Evolutionary conservation across 2,329 filamentous ascomycete genomes (phyloP), one percentile per base, ranked within the genome.

Genomic region (Huntiella bhutanensis): DNA sequence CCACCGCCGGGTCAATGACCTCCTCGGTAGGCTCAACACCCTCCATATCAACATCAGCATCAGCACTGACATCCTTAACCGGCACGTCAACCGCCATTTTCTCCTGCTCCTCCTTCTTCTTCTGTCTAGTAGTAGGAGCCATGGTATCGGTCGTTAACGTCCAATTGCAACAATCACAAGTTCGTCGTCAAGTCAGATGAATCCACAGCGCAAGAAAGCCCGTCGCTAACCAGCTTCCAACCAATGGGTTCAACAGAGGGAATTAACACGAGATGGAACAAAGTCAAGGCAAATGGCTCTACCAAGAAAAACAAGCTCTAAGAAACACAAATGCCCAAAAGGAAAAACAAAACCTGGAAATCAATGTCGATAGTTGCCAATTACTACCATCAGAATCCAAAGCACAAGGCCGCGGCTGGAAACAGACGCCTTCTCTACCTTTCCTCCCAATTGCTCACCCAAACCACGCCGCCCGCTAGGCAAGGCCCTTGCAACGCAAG

Each of bases 21-120:
- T 59, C 64, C 42, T 67, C 67, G 41, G 61, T 57, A 48, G 60
- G 55, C 56, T 71, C 67, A 15, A 35, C 65, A 53, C 74, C 67
- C 59, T 73, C 77, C 80, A 86, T 86, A 53, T 68, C 65, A 52
- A 84, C 69, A 59, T 87, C 82, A 44, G 71, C 77, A 55, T 84
- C 78, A 50, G 68, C 68, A 54, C 67, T 65, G 32, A 66, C 63
- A 58, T 71, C 71, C 67, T 84, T 84, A 53, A 77, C 73, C 49
- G 78, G 79, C 46, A 81, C 80, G 39, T 85, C 79, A 55, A 86
- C 80, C 53, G 85, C 80, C 43, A 80, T 85, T 79, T 85, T 85
- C 66, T 84, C 80, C 55, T 78, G 77, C 55, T 82, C 41, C 57
- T 85, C 77, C 62, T 77, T 78, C 44, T 47, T 47, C 16, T 36